Evolutionary conservation across 139 green algal species (phyloP).

Genomic region (Tetratostichococcus sp.): DNA sequence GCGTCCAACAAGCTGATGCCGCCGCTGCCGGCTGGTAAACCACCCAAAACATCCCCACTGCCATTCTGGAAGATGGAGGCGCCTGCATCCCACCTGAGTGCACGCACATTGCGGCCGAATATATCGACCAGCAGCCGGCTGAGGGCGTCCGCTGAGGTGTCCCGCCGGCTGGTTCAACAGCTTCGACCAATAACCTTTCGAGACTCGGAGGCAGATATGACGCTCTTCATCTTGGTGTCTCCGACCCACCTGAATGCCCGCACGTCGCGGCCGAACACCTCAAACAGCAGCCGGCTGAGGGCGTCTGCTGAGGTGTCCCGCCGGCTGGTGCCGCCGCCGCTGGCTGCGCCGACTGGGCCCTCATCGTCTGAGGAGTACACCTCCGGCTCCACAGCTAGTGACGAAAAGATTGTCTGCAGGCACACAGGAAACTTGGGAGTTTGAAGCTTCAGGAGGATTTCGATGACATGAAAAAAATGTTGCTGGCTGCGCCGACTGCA

Average conservation of each 20-base stretch:
- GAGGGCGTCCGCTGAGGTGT: conserved; percentile 8
- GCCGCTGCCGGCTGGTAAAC: too few species aligned
- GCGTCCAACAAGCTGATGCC: too few species aligned
- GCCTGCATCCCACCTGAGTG: conserved; percentile 16
- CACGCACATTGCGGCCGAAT: conserved; percentile 5
- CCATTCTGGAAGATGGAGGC: not conserved
- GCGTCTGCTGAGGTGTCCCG: not conserved
- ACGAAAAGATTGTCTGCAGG: conserved; percentile 15
- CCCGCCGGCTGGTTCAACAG: too few species aligned
- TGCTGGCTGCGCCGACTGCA: not conserved
- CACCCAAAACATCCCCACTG: too few species aligned
- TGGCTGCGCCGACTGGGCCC: conserved; percentile 8
- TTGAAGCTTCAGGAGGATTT: too few species aligned
- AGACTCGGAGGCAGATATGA: too few species aligned
- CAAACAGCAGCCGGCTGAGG: conserved; percentile 17
- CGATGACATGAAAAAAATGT: too few species aligned
- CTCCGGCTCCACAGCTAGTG: not conserved
- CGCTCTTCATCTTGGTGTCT: too few species aligned
- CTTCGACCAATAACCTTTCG: too few species aligned
- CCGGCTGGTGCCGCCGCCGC: not conserved
- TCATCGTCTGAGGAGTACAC: not conserved
- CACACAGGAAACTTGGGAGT: not conserved
- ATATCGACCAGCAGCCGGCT: conserved; percentile 19
- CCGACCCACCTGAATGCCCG: conserved; percentile 19
- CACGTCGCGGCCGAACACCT: conserved; percentile 16